These are phyloP conservation scores for Isabelozyma pseudorhagii DNA, from an alignment of 805 yeast genomes.

Conservation along the genomic window DNA sequence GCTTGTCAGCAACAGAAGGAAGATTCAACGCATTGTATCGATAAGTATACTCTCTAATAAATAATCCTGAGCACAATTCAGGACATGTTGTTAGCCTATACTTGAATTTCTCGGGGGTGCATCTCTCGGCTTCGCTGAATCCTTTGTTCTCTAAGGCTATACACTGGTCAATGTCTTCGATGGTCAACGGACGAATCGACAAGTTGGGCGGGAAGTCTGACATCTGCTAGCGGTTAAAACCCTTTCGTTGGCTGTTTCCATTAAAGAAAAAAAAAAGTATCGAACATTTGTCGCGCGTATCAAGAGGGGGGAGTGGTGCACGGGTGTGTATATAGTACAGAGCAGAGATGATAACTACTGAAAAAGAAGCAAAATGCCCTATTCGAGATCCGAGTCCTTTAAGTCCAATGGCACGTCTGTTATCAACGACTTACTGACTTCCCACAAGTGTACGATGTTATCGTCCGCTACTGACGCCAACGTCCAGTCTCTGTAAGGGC, in stretches of 20 bases:
- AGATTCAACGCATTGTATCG: constrained; percentile 40
- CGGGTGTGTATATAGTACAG: not conserved
- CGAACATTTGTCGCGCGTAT: not conserved
- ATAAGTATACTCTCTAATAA: constrained; percentile 63
- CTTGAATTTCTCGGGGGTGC: constrained; percentile 53
- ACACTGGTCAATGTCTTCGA: constrained; percentile 68
- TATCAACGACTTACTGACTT: constrained; percentile 33
- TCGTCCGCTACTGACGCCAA: constrained; percentile 63
- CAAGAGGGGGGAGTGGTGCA: not conserved
- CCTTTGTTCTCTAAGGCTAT: constrained; percentile 61
- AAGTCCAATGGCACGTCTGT: constrained; percentile 12
- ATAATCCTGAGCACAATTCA: constrained; percentile 85
- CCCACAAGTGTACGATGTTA: constrained; percentile 60
- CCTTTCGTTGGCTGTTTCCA: not conserved
- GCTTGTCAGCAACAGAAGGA: constrained; percentile 36
- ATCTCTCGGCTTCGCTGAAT: constrained; percentile 69
- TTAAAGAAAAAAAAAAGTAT: no score
- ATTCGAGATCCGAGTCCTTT: constrained; percentile 23
- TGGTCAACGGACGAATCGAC: constrained; percentile 69
- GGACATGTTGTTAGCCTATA: constrained; percentile 83
- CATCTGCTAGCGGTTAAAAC: constrained; percentile 19
- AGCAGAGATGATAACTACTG: no score
- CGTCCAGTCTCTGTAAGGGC: constrained; percentile 73
- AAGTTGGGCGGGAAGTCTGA: constrained; percentile 46
- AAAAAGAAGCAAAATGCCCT: not conserved